Percentiles rank a stretch among this genome's conserved stretches.
phyloP scores from a whole-genome alignment of 2,329 filamentous ascomycete species.

The Trichoderma simmonsii region DNA sequence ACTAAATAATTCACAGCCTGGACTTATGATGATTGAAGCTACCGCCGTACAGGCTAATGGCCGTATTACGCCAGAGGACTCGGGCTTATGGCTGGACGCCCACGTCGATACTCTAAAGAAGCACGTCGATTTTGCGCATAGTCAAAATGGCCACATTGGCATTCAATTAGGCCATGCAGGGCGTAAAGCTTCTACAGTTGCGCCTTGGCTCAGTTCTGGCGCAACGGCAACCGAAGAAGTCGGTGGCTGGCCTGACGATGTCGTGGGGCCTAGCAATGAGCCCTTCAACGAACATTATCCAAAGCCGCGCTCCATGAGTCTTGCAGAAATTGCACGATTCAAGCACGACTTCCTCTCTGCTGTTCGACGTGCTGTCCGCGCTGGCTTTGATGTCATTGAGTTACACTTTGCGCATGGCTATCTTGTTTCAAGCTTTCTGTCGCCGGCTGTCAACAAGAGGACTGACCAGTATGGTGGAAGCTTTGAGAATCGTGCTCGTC shows the following conservation, averaged over 20 bases:
- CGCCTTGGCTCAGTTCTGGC: conserved; percentile 63
- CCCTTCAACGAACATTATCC: conserved; percentile 58
- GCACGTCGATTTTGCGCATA: conserved; percentile 59
- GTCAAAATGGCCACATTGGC: conserved; percentile 60
- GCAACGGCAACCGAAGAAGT: conserved; percentile 36
- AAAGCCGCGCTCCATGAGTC: conserved; percentile 60
- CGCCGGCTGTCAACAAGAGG: conserved; percentile 68
- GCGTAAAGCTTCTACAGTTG: conserved; percentile 54
- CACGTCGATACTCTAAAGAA: conserved; percentile 60
- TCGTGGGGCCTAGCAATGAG: conserved; percentile 43
- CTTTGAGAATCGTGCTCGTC: conserved; percentile 68
- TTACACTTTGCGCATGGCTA: conserved; percentile 78
- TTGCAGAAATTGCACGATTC: conserved; percentile 59
- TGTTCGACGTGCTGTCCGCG: conserved; percentile 54
- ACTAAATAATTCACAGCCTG: conserved; percentile 36
- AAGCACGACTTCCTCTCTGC: conserved; percentile 59
- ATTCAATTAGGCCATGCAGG: conserved; percentile 77
- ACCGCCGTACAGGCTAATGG: conserved; percentile 63
- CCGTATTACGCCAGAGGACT: conserved; percentile 69
- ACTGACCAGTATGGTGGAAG: conserved; percentile 66
- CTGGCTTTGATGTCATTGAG: conserved; percentile 65
- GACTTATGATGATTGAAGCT: conserved; percentile 64
- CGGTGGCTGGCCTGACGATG: conserved; percentile 50
- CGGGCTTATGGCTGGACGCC: conserved; percentile 67
- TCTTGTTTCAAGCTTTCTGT: conserved; percentile 64